Base-by-base conservation (phyloP, 2,329 filamentous ascomycete species). In the Macroventuria anomochaeta region DNA sequence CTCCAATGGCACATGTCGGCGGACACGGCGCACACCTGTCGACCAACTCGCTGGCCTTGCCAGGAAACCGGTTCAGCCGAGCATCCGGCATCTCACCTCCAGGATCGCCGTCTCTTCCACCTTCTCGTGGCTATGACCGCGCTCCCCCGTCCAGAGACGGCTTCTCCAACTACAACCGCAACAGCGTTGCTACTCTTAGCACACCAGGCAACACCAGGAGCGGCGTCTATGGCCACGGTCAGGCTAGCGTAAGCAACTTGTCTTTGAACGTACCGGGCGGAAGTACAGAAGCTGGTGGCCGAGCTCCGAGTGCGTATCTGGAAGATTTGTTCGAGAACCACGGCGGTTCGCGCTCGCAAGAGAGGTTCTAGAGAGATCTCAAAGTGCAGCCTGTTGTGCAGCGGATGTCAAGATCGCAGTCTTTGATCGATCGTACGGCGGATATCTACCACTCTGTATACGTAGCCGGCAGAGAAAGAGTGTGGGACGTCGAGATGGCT, bases 311-410 rank as follows among this genome's bases (percentile, higher is more conserved):
- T 72, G 90, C 91, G 15, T 96, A 92, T 71, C 80, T 97, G 32
- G 93, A 97, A 55, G 92, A 97, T 72, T 76, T 97, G 42, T 88
- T 97, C 57, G 91, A 92, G 68, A 90, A 89, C 59, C 88, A 92
- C 67, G 77, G 77, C 18, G 47, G 33, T 15, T 72, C 68, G 43
- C 72, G 60, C 11, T 62, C 68, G 28, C 57, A 65, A 48, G 70
- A 72, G 39, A 61, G 71, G 55, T 72, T 67, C 46, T 73, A 72
- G 68, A 46, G 47, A 32, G 42, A 68, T 43, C 57, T 62, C 23
- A 50, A 63, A 44, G 58, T 56, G 36, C 31, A 40, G 15, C 20
- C 31, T 23, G 18, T 31, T 5, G 42, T 33, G 31, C 50, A 46
- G 25, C 33, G 20, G 7, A 44, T 46, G 2, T 31, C 34, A 23